phyloP scores from a whole-genome alignment of 164 flowering plant genomes.

The Aristolochia fimbriata region DNA sequence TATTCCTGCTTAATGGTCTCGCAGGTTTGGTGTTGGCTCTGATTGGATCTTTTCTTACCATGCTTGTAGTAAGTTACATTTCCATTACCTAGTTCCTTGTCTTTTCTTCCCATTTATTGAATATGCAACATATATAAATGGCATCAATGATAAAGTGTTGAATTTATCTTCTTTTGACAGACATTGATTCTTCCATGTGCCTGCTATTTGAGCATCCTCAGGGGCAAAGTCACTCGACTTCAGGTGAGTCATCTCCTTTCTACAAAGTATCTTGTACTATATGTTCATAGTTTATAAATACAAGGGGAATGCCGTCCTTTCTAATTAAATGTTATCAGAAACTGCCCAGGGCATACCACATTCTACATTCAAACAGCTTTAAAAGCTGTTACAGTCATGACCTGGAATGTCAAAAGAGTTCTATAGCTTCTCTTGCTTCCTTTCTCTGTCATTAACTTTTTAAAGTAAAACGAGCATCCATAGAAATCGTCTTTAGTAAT shows the following conservation, averaged over 20 bases:
- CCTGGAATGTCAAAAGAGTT: background rate
- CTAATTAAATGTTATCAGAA: no score
- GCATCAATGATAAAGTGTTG: background rate
- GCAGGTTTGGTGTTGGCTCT: conserved; percentile 85
- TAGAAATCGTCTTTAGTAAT: no score
- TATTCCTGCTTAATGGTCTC: background rate
- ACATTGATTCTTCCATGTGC: conserved; percentile 84
- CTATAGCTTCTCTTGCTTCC: background rate
- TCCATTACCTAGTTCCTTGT: background rate
- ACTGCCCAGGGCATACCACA: background rate
- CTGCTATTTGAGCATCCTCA: conserved; percentile 75
- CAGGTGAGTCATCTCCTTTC: conserved; percentile 38
- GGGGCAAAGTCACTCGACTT: conserved; percentile 40
- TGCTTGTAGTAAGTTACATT: conserved; percentile 79
- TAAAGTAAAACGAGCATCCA: no score
- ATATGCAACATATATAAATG: background rate
- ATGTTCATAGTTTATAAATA: no score
- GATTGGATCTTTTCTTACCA: conserved; percentile 86
- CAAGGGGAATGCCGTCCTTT: no score
- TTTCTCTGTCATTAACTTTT: background rate
- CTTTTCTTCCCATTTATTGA: no score
- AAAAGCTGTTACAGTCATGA: background rate
- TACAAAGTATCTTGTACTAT: no score
- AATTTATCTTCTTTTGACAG: conserved; percentile 25
- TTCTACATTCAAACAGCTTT: background rate